Evolutionary conservation across 164 flowering plant genomes (phyloP).

Genomic region (Sextonia rubra): DNA sequence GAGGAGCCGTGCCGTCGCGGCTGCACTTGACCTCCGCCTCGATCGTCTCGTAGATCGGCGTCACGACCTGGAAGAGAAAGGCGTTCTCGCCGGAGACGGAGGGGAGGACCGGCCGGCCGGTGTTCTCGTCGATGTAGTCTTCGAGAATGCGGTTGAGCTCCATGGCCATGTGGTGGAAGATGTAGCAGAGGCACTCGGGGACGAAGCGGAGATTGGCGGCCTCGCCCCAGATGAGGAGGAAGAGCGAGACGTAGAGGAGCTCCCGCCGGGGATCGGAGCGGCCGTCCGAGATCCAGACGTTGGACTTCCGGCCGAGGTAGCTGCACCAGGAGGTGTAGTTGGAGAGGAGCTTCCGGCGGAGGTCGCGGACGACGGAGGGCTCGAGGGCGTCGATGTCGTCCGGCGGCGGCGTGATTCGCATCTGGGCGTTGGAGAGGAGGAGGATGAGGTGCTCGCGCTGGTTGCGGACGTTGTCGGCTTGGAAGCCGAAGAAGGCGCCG

Average conservation of each 20-base stretch:
- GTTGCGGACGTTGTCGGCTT: slow-evolving; percentile 72
- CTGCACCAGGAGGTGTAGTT: slow-evolving; percentile 88
- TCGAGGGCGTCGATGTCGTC: slow-evolving; percentile 46
- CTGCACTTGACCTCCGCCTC: slow-evolving; percentile 59
- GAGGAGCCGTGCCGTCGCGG: slow-evolving; percentile 75
- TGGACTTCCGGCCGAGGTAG: slow-evolving; percentile 47
- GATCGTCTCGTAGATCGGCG: slow-evolving; percentile 11
- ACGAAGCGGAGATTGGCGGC: slow-evolving; percentile 71
- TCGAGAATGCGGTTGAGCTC: slow-evolving; percentile 68
- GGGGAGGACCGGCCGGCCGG: slow-evolving; percentile 21
- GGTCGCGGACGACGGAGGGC: slow-evolving; percentile 44
- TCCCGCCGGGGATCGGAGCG: slow-evolving; percentile 38
- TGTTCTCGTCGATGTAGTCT: slow-evolving; percentile 53
- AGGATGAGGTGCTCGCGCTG: slow-evolving; percentile 91
- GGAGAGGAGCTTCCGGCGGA: slow-evolving; percentile 53
- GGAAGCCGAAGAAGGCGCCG: slow-evolving; percentile 79
- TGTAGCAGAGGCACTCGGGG: slow-evolving; percentile 83
- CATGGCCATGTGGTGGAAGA: slow-evolving; percentile 76
- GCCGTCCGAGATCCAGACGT: slow-evolving; percentile 31
- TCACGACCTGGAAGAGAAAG: slow-evolving; percentile 11
- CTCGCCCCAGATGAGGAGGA: slow-evolving; percentile 89
- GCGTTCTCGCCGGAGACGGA: slow-evolving; percentile 13
- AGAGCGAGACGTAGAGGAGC: slow-evolving; percentile 52
- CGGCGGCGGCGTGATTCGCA: slow-evolving; percentile 75
- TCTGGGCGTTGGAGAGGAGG: slow-evolving; percentile 86